Evolutionary conservation across 495 filamentous ascomycete genomes (phyloP).

Genomic region (Cercophora scortea): DNA sequence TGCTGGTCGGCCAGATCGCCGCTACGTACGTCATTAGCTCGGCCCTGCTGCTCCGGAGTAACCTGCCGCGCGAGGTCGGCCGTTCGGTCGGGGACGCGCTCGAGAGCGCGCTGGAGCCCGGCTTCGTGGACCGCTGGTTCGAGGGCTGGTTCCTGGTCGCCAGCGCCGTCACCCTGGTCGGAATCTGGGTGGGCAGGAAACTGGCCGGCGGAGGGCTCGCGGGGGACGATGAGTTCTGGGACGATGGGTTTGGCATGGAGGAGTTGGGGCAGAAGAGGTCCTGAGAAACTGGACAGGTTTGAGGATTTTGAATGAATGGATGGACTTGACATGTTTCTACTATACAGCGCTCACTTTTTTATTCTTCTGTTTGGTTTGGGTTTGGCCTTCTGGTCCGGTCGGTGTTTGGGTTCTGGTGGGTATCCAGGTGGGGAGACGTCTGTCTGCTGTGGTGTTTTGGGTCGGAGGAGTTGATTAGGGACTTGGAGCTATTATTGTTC

Average conservation of each 20-base stretch:
- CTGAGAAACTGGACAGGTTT: conserved; percentile 11
- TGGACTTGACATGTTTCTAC: no score
- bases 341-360: no score
- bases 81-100: conserved; percentile 64
- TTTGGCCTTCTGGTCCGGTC: no score
- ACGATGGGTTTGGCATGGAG: conserved; percentile 52
- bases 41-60: conserved; percentile 63
- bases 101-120: conserved; percentile 57
- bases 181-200: conserved; percentile 61
- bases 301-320: no score
- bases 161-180: conserved; percentile 51
- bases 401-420: no score
- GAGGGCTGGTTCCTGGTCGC: conserved; percentile 70
- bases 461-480: no score
- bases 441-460: no score
- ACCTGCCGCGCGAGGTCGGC: conserved; percentile 63
- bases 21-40: conserved; percentile 74
- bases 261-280: conserved; percentile 61
- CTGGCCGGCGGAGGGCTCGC: conserved; percentile 35
- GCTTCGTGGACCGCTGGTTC: conserved; percentile 80
- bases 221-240: conserved; percentile 49
- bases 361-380: no score
- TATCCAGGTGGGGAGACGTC: no score
- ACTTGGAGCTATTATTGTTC: no score
- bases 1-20: conserved; percentile 66